phyloP scores from a whole-genome alignment of 2,329 filamentous ascomycete genomes.

The Aspergillus alliaceus region DNA sequence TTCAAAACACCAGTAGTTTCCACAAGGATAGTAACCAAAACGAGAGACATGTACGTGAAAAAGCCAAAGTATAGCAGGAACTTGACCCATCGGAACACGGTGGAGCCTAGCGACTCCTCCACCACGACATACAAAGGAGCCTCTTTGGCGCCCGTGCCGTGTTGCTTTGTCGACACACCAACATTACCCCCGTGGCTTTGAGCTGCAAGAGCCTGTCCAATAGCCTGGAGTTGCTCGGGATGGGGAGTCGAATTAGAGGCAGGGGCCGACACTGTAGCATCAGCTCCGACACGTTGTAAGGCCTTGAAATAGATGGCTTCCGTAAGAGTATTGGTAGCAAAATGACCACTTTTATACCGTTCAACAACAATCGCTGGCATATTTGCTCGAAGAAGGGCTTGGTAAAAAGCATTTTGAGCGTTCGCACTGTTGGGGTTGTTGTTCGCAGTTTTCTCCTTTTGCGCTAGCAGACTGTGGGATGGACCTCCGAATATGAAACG shows the following conservation, averaged over 20 bases:
- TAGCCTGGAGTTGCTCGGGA: constrained; percentile 68
- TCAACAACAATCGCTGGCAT: constrained; percentile 93
- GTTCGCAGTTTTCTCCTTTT: constrained; percentile 88
- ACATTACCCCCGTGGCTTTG: constrained; percentile 67
- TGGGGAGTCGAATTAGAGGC: constrained; percentile 45
- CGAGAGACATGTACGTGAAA: constrained; percentile 74
- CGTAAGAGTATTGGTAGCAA: constrained; percentile 75
- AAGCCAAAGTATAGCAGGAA: constrained; percentile 79
- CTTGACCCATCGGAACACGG: constrained; percentile 88
- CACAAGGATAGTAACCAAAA: constrained; percentile 77
- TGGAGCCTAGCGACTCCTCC: constrained; percentile 78
- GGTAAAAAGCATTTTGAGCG: constrained; percentile 91
- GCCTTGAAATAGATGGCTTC: constrained; percentile 79
- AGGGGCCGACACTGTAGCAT: constrained; percentile 24
- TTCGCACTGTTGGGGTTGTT: constrained; percentile 84
- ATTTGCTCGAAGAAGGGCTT: constrained; percentile 83
- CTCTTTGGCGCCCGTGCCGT: constrained; percentile 70
- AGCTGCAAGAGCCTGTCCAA: constrained; percentile 79
- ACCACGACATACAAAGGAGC: constrained; percentile 94
- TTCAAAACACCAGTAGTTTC: constrained; percentile 79
- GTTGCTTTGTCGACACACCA: constrained; percentile 46
- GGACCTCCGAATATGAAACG: constrained; percentile 41
- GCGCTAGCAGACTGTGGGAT: constrained; percentile 67
- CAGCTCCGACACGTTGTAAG: constrained; percentile 58
- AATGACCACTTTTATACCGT: constrained; percentile 81